A percentile compares a stretch with the other conserved stretches of the same genome.
Evolutionary conservation across 768 basidiomycete species (phyloP).

Genomic region (Naganishia randhawae): DNA sequence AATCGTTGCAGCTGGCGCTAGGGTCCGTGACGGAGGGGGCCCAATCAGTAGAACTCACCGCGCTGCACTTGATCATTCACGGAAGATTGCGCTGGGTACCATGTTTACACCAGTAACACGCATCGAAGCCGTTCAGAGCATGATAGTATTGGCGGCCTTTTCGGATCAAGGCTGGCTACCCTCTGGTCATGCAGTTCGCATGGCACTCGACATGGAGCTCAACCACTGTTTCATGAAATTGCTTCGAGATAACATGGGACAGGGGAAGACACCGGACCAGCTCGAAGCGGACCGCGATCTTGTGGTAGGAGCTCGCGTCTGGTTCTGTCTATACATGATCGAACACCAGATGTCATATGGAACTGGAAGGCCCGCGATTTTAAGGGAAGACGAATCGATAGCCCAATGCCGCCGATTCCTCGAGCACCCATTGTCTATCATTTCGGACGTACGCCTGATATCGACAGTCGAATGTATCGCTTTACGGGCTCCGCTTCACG

Average conservation of each 20-base stretch:
- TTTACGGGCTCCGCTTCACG: slow-evolving; percentile 78
- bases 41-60: slow-evolving; percentile 69
- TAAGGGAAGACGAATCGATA: slow-evolving; percentile 90
- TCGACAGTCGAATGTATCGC: slow-evolving; percentile 91
- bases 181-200: slow-evolving; percentile 88
- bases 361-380: slow-evolving; percentile 84
- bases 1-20: slow-evolving; percentile 89
- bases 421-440: slow-evolving; percentile 80
- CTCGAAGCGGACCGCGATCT: slow-evolving; percentile 68
- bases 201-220: slow-evolving; percentile 91
- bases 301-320: slow-evolving; percentile 75
- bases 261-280: slow-evolving; percentile 58
- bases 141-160: slow-evolving; percentile 91
- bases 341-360: slow-evolving; percentile 97
- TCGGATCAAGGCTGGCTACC: slow-evolving; percentile 94
- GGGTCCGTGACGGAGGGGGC: slow-evolving; percentile 83
- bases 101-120: slow-evolving; percentile 81
- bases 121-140: slow-evolving; percentile 84
- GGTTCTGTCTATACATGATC: slow-evolving; percentile 90
- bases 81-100: slow-evolving; percentile 72
- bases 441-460: slow-evolving; percentile 90
- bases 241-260: slow-evolving; percentile 66
- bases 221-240: slow-evolving; percentile 88
- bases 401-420: slow-evolving; percentile 72
- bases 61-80: slow-evolving; percentile 76